Percentiles rank a stretch among this genome's conserved stretches.
phyloP scores from a whole-genome alignment of 1,284 basidiomycete species.

The Marasmius tenuissimus region DNA sequence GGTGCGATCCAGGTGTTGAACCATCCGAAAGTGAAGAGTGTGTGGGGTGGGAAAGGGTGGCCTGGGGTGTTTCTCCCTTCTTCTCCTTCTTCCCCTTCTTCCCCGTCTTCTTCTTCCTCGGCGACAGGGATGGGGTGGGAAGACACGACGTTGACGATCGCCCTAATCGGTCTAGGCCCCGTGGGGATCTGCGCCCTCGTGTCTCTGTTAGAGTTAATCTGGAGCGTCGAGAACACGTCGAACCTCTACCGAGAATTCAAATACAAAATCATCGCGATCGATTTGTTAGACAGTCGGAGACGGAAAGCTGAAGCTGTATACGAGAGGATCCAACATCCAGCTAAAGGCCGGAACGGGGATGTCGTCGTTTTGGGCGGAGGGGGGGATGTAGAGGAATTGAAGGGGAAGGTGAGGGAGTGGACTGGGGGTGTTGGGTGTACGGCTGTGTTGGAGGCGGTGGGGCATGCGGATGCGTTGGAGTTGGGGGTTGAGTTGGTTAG shows the following conservation, averaged over 20 bases:
- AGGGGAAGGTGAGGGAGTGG: constrained; percentile 47
- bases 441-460: constrained; percentile 76
- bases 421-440: constrained; percentile 61
- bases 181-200: constrained; percentile 72
- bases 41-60: constrained; percentile 57
- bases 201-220: constrained; percentile 61
- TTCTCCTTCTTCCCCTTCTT: too few species aligned
- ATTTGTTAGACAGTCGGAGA: constrained; percentile 55
- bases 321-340: constrained; percentile 42
- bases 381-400: constrained; percentile 51
- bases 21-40: constrained; percentile 66
- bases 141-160: constrained; percentile 56
- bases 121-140: constrained; percentile 27
- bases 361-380: constrained; percentile 43
- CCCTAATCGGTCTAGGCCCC: constrained; percentile 72
- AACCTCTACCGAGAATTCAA: constrained; percentile 24
- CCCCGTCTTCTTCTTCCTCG: too few species aligned
- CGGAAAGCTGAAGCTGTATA: constrained; percentile 59
- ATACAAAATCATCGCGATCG: constrained; percentile 63
- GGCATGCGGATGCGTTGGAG: constrained; percentile 67
- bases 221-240: constrained; percentile 25
- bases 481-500: constrained; percentile 77
- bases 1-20: constrained; percentile 72
- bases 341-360: constrained; percentile 41
- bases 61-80: constrained; percentile 37